Evolutionary conservation across 257 asterid species (phyloP).

Genomic region (Solanum verrucosum): DNA sequence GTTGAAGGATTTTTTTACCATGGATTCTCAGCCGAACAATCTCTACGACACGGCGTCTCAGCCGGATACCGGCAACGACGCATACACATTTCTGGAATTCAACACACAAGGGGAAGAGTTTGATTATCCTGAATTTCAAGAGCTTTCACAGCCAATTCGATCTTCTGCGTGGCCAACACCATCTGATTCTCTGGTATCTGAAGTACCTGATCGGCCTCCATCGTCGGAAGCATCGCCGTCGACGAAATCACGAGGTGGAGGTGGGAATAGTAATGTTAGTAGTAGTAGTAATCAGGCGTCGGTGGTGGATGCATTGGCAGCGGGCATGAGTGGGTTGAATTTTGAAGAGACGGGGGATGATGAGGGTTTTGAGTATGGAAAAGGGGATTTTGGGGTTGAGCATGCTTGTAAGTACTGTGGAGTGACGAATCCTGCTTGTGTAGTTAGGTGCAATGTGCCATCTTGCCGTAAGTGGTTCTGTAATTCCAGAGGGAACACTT

Average conservation of each 20-base stretch:
- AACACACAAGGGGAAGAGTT: conserved; percentile 92
- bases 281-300: conserved; percentile 38
- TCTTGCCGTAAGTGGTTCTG: conserved; percentile 98
- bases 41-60: conserved; percentile 93
- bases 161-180: conserved; percentile 80
- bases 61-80: conserved; percentile 90
- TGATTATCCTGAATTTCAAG: conserved; percentile 82
- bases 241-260: conserved; percentile 30
- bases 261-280: not conserved
- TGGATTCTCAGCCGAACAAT: conserved; percentile 24
- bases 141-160: conserved; percentile 93
- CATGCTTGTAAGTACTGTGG: conserved; percentile 97
- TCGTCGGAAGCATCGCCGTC: conserved; percentile 55
- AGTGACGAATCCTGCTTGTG: conserved; percentile 93
- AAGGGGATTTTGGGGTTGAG: conserved; percentile 78
- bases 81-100: conserved; percentile 87
- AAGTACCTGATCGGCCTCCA: conserved; percentile 28
- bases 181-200: conserved; percentile 45
- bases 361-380: conserved; percentile 78
- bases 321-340: conserved; percentile 92
- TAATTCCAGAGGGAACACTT: conserved; percentile 95
- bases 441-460: conserved; percentile 89
- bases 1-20: not conserved
- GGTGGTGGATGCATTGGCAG: conserved; percentile 76
- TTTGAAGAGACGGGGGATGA: conserved; percentile 95